Conservation (phyloP, 140 eudicot species). For the Bidens hawaiensis region DNA sequence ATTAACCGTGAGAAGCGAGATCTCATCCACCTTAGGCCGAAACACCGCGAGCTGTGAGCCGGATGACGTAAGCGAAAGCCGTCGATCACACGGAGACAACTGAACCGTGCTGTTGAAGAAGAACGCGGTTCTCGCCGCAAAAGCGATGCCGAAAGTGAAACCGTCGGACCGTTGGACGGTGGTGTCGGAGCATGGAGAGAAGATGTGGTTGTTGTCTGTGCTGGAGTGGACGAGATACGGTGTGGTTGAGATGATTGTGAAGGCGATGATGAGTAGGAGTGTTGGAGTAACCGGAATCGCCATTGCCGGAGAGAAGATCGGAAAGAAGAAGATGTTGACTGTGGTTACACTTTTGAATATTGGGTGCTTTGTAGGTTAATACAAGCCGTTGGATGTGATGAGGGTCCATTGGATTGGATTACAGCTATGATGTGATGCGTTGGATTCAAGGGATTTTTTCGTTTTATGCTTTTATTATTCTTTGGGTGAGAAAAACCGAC, state of each 20-base stretch:
- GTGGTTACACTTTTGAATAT: no score
- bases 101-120: slow-evolving; percentile 59
- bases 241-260: slow-evolving; percentile 9
- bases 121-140: slow-evolving; percentile 42
- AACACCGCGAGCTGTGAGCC: slow-evolving; percentile 65
- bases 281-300: slow-evolving; percentile 26
- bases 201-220: slow-evolving; percentile 59
- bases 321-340: no score
- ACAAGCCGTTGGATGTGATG: slow-evolving; percentile 21
- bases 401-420: slow-evolving; percentile 3
- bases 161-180: slow-evolving; percentile 65
- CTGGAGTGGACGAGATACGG: slow-evolving; percentile 22
- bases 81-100: slow-evolving; percentile 71
- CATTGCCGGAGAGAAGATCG: slow-evolving; percentile 25
- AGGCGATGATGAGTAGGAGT: slow-evolving; percentile 17
- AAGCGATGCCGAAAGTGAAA: slow-evolving; percentile 83
- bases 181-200: slow-evolving; percentile 80
- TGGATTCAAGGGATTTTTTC: slow-evolving; percentile 21
- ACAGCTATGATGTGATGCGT: slow-evolving; percentile 26
- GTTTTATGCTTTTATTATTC: no score
- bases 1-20: slow-evolving; percentile 89
- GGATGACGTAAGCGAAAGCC: slow-evolving; percentile 45
- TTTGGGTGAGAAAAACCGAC: no score
- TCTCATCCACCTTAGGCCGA: slow-evolving; percentile 94
- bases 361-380: slow-evolving; percentile 17